phyloP scores from a whole-genome alignment of 306 rosid species.

The Carpinus viminea region DNA sequence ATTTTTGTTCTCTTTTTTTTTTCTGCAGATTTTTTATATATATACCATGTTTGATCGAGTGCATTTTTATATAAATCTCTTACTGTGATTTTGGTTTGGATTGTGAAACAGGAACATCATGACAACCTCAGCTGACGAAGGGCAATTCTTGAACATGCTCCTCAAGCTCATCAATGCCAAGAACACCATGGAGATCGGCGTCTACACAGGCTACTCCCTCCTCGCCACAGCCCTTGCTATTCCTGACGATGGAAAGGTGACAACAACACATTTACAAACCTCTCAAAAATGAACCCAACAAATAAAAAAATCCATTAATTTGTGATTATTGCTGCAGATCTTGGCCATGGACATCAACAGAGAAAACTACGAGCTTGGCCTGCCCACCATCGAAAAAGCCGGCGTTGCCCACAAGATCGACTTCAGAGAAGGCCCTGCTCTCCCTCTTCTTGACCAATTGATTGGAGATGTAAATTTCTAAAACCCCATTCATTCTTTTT shows the following conservation, averaged over 20 bases:
- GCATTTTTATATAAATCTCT: too few species aligned
- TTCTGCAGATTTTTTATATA: too few species aligned
- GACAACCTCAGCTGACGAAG: slow-evolving; percentile 96
- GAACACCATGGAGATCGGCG: slow-evolving; percentile 96
- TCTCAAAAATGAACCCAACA: not conserved
- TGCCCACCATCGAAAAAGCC: slow-evolving; percentile 70
- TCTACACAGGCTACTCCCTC: slow-evolving; percentile 90
- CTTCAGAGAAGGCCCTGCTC: slow-evolving; percentile 96
- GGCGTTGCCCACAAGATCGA: slow-evolving; percentile 90
- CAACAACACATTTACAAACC: not conserved
- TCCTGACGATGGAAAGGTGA: slow-evolving; percentile 92
- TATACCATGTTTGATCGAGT: too few species aligned
- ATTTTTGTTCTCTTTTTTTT: not conserved
- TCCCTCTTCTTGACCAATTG: slow-evolving; percentile 76
- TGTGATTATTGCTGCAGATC: slow-evolving; percentile 45
- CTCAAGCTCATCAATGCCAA: slow-evolving; percentile 89
- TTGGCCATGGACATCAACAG: slow-evolving; percentile 91
- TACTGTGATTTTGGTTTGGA: not conserved
- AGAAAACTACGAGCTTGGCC: slow-evolving; percentile 86
- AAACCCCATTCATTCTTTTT: too few species aligned
- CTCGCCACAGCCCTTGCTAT: slow-evolving; percentile 93
- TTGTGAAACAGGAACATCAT: slow-evolving; percentile 70
- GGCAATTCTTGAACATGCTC: slow-evolving; percentile 87
- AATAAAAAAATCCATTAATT: not conserved
- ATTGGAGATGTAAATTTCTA: slow-evolving; percentile 56